Conservation (phyloP, 1,284 basidiomycete genomes). For the Coriolopsis trogii region DNA sequence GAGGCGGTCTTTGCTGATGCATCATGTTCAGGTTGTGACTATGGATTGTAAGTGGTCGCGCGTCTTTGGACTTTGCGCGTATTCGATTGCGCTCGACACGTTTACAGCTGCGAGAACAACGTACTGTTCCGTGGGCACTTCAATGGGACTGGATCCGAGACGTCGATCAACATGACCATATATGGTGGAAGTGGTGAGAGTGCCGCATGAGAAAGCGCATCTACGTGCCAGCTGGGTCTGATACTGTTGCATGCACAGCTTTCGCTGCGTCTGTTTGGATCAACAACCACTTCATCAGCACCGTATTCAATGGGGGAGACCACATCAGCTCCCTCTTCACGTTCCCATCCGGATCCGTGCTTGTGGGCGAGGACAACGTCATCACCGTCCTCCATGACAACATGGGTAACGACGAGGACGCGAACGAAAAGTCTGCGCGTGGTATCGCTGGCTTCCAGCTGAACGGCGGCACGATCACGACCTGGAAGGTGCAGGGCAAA, state of each 20-base stretch:
- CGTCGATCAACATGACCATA: slow-evolving; percentile 69
- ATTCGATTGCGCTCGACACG: background rate
- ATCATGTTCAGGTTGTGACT: slow-evolving; percentile 58
- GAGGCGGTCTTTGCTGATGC: background rate
- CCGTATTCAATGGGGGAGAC: slow-evolving; percentile 64
- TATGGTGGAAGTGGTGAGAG: slow-evolving; percentile 75
- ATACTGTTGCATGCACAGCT: slow-evolving; percentile 43
- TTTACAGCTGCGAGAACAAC: slow-evolving; percentile 71
- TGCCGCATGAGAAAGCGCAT: background rate
- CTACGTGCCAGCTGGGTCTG: background rate
- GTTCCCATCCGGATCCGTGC: slow-evolving; percentile 62
- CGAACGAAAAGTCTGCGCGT: slow-evolving; percentile 65
- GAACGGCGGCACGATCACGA: slow-evolving; percentile 57
- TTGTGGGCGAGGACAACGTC: slow-evolving; percentile 62
- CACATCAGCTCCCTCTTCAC: slow-evolving; percentile 66
- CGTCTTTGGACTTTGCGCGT: background rate
- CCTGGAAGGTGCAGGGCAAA: slow-evolving; percentile 86
- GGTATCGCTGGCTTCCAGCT: slow-evolving; percentile 77
- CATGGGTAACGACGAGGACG: slow-evolving; percentile 72
- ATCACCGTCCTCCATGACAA: slow-evolving; percentile 82
- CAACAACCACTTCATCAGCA: slow-evolving; percentile 71
- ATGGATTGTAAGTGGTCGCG: slow-evolving; percentile 73
- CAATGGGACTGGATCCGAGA: slow-evolving; percentile 55
- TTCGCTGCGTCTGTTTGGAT: slow-evolving; percentile 83
- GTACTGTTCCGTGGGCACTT: slow-evolving; percentile 86